Evolutionary conservation across 805 yeast species (phyloP).

Genomic region (Kregervanrija fluxuum): DNA sequence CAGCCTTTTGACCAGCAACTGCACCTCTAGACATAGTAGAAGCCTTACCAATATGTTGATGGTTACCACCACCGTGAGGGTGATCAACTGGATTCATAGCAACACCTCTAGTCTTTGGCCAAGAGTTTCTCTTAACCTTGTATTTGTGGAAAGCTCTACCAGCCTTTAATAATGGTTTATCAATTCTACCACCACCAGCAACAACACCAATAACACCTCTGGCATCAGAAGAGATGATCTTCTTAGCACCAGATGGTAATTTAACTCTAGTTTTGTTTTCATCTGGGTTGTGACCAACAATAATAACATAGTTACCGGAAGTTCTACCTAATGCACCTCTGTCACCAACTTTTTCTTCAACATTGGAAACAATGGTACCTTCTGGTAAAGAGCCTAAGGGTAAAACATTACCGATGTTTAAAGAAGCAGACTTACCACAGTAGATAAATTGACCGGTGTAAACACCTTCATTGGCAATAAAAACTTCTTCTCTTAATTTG

Average conservation of each 20-base stretch:
- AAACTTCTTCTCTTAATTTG: slow-evolving; percentile 96
- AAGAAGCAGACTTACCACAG: slow-evolving; percentile 98
- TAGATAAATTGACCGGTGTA: slow-evolving; percentile 99
- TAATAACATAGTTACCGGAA: slow-evolving; percentile 98
- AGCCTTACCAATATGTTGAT: slow-evolving; percentile 99
- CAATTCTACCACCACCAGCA: slow-evolving; percentile 99
- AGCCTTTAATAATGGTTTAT: slow-evolving; percentile 99
- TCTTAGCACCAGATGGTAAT: slow-evolving; percentile 99
- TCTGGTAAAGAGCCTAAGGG: slow-evolving; percentile 97
- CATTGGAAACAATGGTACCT: slow-evolving; percentile 98
- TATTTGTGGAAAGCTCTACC: slow-evolving; percentile 99
- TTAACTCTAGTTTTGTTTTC: slow-evolving; percentile 99
- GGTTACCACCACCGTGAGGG: slow-evolving; percentile 99
- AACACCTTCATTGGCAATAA: slow-evolving; percentile 99
- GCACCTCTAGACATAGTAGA: slow-evolving; percentile 99
- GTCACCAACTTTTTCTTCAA: slow-evolving; percentile 98
- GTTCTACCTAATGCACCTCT: slow-evolving; percentile 99
- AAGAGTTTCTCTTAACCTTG: slow-evolving; percentile 99
- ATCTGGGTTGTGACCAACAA: slow-evolving; percentile 98
- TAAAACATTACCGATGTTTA: slow-evolving; percentile 93
- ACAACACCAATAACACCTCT: slow-evolving; percentile 99
- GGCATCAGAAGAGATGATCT: slow-evolving; percentile 89
- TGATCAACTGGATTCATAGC: slow-evolving; percentile 99
- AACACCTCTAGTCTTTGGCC: slow-evolving; percentile 99
- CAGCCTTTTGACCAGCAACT: slow-evolving; percentile 99